Percentiles rank a stretch among this genome's conserved stretches.
Evolutionary conservation across 352 stramenopile genomes (phyloP).

Genomic region (Globisporangium spiculum): DNA sequence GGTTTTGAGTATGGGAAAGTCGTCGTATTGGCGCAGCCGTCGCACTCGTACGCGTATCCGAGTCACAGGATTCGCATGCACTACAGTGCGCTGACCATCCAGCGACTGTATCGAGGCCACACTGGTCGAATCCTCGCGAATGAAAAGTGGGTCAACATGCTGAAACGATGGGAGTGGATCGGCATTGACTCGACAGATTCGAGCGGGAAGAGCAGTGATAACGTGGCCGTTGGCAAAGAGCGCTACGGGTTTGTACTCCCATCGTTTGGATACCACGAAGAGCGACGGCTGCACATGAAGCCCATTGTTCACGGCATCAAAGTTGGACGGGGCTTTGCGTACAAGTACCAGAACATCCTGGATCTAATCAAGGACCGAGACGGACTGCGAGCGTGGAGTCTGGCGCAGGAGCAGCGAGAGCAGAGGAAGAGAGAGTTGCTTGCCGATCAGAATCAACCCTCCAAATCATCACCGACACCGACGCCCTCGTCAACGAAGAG

Average conservation of each 20-base stretch:
- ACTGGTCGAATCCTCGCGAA: conserved; percentile 56
- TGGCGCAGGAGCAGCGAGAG: conserved; percentile 37
- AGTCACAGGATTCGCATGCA: conserved; percentile 42
- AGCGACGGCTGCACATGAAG: conserved; percentile 47
- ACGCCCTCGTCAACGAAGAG: not conserved
- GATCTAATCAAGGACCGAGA: conserved; percentile 66
- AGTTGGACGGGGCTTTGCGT: conserved; percentile 45
- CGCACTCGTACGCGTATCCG: conserved; percentile 52
- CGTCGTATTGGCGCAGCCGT: conserved; percentile 36
- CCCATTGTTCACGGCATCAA: conserved; percentile 37
- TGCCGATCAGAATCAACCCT: not conserved
- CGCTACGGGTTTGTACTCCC: conserved; percentile 58
- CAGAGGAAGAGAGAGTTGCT: conserved; percentile 3
- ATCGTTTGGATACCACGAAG: conserved; percentile 43
- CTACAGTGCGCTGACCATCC: conserved; percentile 33
- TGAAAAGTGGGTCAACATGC: conserved; percentile 59
- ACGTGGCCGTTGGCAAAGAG: conserved; percentile 49
- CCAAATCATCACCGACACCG: not conserved
- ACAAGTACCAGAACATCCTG: conserved; percentile 72
- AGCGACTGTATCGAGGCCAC: conserved; percentile 52
- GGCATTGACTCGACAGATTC: conserved; percentile 32
- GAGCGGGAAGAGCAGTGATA: conserved; percentile 37
- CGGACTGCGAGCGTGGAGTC: conserved; percentile 56
- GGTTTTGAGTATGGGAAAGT: conserved; percentile 52
- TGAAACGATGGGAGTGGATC: conserved; percentile 77